A percentile compares a stretch with the other conserved stretches of the same genome.
Evolutionary conservation across 2,329 filamentous ascomycete genomes (phyloP).

Genomic region (Diaporthe citri): DNA sequence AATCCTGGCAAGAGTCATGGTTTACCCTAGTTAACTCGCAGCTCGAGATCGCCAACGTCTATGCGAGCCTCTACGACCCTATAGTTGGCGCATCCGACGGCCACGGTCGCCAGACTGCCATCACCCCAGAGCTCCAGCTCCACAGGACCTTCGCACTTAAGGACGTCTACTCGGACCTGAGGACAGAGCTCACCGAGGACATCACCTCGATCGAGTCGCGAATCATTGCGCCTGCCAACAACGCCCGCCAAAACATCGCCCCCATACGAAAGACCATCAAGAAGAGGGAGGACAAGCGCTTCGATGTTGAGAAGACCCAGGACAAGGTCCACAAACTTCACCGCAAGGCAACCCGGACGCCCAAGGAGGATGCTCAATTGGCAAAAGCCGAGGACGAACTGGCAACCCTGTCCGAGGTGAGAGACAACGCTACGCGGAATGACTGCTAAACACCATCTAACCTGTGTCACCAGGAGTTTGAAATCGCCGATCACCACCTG

Average conservation of each 20-base stretch:
- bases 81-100: constrained; percentile 76
- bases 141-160: constrained; percentile 75
- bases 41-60: constrained; percentile 74
- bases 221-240: constrained; percentile 77
- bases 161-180: constrained; percentile 77
- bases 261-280: constrained; percentile 87
- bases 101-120: constrained; percentile 64
- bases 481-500: constrained; percentile 80
- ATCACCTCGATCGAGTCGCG: constrained; percentile 77
- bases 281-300: constrained; percentile 83
- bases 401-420: constrained; percentile 72
- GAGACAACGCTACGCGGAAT: constrained; percentile 37
- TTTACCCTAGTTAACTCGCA: constrained; percentile 78
- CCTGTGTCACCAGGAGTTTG: constrained; percentile 69
- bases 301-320: constrained; percentile 85
- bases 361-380: constrained; percentile 79
- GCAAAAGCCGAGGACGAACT: constrained; percentile 80
- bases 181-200: constrained; percentile 78
- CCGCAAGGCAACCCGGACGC: constrained; percentile 77
- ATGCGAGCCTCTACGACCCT: constrained; percentile 81
- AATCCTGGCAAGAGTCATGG: constrained; percentile 85
- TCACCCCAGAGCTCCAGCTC: constrained; percentile 73
- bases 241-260: constrained; percentile 76
- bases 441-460: constrained; percentile 34
- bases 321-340: constrained; percentile 76